Evolutionary conservation across 495 filamentous ascomycete species (phyloP).

Genomic region (Pseudoneurospora amorphoporcata): DNA sequence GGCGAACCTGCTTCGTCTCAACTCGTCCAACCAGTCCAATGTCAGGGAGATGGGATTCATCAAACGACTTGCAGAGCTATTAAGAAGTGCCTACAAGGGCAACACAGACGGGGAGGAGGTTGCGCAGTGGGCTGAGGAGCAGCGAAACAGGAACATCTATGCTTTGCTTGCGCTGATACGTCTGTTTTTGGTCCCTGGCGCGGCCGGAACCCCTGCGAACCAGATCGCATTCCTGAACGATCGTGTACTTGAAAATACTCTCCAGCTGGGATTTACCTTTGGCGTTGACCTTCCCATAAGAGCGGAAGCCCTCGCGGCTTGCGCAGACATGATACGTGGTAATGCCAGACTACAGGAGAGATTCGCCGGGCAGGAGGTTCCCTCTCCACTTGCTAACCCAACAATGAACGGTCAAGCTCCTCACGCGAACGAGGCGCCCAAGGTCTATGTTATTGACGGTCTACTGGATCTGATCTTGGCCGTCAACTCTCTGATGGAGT

Average conservation of each 20-base stretch:
- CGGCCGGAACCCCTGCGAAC: constrained; percentile 69
- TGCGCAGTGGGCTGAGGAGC: constrained; percentile 61
- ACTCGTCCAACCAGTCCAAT: constrained; percentile 84
- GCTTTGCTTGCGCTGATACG: constrained; percentile 77
- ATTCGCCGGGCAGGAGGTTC: constrained; percentile 76
- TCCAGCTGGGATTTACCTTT: constrained; percentile 76
- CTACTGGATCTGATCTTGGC: constrained; percentile 80
- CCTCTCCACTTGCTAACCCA: constrained; percentile 40
- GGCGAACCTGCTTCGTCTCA: constrained; percentile 81
- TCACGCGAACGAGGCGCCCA: constrained; percentile 40
- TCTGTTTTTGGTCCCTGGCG: constrained; percentile 73
- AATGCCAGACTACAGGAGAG: constrained; percentile 71
- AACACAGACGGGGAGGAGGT: constrained; percentile 49
- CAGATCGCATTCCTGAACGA: constrained; percentile 70
- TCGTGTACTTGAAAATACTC: constrained; percentile 68
- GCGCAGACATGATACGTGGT: constrained; percentile 78
- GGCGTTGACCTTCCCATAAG: constrained; percentile 65
- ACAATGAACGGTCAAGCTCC: constrained; percentile 27
- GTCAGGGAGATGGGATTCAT: constrained; percentile 88
- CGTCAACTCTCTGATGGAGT: constrained; percentile 50
- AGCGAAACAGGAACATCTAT: constrained; percentile 86
- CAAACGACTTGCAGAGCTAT: constrained; percentile 57
- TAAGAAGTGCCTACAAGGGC: constrained; percentile 51
- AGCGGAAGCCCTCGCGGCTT: constrained; percentile 74
- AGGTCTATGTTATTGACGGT: constrained; percentile 85